Conservation (phyloP, 2,329 filamentous ascomycete species). For the Stachybotrys elegans region DNA sequence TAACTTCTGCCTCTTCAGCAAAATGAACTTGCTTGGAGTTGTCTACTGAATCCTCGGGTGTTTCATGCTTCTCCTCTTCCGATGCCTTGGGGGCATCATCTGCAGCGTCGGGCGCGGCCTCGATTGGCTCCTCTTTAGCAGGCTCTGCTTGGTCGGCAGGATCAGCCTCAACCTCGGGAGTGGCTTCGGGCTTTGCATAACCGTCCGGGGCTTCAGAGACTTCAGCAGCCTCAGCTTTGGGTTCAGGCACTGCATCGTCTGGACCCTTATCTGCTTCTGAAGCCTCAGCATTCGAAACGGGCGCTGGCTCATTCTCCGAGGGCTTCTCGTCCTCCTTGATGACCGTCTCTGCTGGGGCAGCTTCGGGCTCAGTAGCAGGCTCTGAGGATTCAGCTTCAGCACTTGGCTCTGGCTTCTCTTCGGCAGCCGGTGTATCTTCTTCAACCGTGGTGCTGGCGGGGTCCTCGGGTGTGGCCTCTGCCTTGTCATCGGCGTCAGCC, state of each 20-base stretch:
- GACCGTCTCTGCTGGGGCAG: not conserved
- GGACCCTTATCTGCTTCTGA: too few species aligned
- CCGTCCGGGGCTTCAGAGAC: not conserved
- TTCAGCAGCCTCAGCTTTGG: constrained; percentile 6
- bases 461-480: constrained; percentile 1
- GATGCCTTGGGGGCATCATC: not conserved
- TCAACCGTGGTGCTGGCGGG: too few species aligned
- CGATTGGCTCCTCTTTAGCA: constrained; percentile 6
- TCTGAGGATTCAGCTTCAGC: not conserved
- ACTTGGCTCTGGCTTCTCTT: not conserved
- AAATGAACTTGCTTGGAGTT: constrained; percentile 2
- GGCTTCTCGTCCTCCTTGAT: too few species aligned
- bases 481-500: constrained; percentile 2
- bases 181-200: constrained; percentile 6
- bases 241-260: not conserved
- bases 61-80: not conserved
- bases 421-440: constrained; percentile 4
- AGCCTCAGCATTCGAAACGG: too few species aligned
- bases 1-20: constrained; percentile 1
- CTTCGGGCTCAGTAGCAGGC: constrained; percentile 6
- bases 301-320: too few species aligned
- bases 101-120: constrained; percentile 2
- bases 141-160: constrained; percentile 6
- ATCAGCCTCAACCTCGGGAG: constrained; percentile 2
- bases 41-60: not conserved